A percentile compares a stretch with the other conserved stretches of the same genome.
These are phyloP conservation scores for Marsdenia floribunda DNA, from an alignment of 257 asterid genomes.

Conservation along the genomic window DNA sequence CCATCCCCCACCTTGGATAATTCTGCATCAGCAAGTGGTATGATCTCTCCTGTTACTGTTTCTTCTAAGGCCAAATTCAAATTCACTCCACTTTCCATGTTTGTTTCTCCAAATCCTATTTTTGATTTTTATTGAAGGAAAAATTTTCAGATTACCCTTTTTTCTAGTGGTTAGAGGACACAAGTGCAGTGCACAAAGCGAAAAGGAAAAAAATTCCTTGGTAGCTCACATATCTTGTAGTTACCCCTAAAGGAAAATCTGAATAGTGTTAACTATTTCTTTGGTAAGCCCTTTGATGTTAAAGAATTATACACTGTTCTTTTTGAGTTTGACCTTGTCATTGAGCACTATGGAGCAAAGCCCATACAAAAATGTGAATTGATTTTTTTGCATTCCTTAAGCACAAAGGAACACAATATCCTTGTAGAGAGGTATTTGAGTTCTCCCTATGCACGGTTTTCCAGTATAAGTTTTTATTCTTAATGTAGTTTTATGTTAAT, in stretches of 20 bases:
- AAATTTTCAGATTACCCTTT: background rate
- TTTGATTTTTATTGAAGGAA: background rate
- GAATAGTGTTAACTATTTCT: background rate
- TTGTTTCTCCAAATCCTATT: slow-evolving; percentile 2
- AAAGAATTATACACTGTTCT: background rate
- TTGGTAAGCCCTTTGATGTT: background rate
- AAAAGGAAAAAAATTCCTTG: background rate
- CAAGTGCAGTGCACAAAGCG: background rate
- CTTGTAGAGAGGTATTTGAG: background rate
- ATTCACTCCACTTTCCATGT: slow-evolving; percentile 12
- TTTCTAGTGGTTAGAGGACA: background rate
- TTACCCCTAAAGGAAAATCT: background rate
- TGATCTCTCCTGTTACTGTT: slow-evolving; percentile 28
- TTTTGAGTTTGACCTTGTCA: background rate
- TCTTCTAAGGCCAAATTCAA: slow-evolving; percentile 40
- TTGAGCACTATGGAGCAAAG: background rate
- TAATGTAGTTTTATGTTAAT: background rate
- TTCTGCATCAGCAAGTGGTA: slow-evolving; percentile 32
- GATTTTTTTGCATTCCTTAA: background rate
- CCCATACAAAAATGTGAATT: background rate
- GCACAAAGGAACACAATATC: background rate
- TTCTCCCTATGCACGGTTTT: background rate
- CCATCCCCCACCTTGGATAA: slow-evolving; percentile 16
- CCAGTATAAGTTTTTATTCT: background rate
- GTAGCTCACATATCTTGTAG: background rate